Conservation (phyloP, 2,329 filamentous ascomycete species). For the Cladosporium austrohemisphaericum region DNA sequence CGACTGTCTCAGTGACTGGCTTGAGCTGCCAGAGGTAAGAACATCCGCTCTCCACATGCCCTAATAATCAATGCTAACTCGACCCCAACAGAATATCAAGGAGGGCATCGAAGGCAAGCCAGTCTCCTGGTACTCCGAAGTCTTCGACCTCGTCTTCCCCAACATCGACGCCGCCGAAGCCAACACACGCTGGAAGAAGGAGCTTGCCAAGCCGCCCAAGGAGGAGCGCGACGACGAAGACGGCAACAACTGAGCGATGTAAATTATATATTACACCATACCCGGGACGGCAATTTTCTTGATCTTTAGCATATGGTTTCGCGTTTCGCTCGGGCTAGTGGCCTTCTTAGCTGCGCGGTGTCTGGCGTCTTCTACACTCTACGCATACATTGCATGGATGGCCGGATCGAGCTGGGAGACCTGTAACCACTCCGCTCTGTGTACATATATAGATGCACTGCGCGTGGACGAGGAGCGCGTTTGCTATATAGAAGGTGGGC, state of each 20-base stretch:
- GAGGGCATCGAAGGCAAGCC: conserved; percentile 88
- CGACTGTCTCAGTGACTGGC: conserved; percentile 95
- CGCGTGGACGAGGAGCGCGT: too few species aligned
- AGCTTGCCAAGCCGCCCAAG: conserved; percentile 55
- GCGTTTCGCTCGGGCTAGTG: too few species aligned
- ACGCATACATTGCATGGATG: too few species aligned
- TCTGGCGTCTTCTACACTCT: too few species aligned
- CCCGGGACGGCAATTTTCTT: too few species aligned
- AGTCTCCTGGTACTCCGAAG: conserved; percentile 88
- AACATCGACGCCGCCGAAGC: conserved; percentile 69
- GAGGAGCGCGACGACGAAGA: conserved; percentile 40
- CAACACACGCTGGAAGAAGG: conserved; percentile 67
- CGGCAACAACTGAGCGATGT: conserved; percentile 3
- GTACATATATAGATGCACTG: too few species aligned
- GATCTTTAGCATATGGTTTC: too few species aligned
- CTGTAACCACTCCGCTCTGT: too few species aligned
- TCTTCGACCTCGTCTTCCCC: conserved; percentile 88
- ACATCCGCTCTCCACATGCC: too few species aligned
- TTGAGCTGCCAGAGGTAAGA: conserved; percentile 90
- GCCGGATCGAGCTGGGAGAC: too few species aligned
- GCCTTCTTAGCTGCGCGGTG: too few species aligned
- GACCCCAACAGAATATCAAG: conserved; percentile 79
- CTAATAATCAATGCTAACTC: neutral
- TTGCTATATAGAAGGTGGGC: too few species aligned
- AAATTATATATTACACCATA: neutral